Evolutionary conservation across 176 grass and related monocot species (phyloP).

Genomic region (Musa schizocarpa): DNA sequence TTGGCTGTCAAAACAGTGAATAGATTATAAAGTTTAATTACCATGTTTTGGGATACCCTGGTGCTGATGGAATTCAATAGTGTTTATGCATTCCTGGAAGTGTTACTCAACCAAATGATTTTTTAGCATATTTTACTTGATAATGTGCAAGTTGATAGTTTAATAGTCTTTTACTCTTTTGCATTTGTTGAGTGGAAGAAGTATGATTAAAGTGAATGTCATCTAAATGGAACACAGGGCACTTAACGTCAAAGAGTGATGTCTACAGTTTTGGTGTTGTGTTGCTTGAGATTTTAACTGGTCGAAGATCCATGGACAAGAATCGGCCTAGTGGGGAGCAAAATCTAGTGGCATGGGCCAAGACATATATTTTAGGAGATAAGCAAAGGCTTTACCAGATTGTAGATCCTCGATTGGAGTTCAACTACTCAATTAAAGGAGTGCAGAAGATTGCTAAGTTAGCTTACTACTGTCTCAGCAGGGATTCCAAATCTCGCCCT

Average conservation of each 20-base stretch:
- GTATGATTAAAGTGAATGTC: neutral
- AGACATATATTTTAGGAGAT: neutral
- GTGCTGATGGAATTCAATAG: neutral
- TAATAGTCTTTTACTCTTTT: neutral
- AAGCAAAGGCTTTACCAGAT: conserved; percentile 10
- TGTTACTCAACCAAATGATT: neutral
- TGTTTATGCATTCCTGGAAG: neutral
- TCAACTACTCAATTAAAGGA: conserved; percentile 17
- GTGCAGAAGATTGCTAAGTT: conserved; percentile 12
- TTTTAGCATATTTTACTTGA: neutral
- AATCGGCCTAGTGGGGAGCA: conserved; percentile 6
- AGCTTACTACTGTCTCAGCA: conserved; percentile 7
- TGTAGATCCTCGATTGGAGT: conserved; percentile 12
- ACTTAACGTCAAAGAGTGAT: conserved; percentile 18
- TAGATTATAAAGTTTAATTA: neutral
- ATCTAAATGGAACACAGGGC: neutral
- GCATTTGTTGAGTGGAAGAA: neutral
- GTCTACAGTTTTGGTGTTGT: conserved; percentile 13
- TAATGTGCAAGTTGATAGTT: neutral
- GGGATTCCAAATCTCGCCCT: conserved; percentile 3
- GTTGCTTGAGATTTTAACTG: conserved; percentile 17
- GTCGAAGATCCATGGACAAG: conserved; percentile 10
- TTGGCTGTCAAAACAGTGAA: neutral
- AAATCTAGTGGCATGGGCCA: conserved; percentile 11
- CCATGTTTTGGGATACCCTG: neutral